Percentiles rank a stretch among this genome's conserved stretches.
These are phyloP conservation scores for Phaeotremella skinneri DNA, from an alignment of 768 basidiomycete genomes.

Conservation along the genomic window DNA sequence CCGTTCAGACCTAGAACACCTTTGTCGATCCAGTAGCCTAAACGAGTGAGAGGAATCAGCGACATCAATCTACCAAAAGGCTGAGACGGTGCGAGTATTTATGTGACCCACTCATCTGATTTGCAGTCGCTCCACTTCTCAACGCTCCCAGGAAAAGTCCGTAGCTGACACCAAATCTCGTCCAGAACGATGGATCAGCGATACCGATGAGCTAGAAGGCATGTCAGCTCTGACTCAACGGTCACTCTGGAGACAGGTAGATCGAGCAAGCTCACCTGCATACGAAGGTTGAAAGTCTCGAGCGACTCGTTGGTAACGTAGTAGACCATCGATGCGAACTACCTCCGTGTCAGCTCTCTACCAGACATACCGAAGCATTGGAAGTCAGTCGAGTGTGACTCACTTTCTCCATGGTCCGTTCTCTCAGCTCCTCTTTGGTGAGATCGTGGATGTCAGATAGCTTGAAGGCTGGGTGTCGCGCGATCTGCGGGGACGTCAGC, in stretches of 20 bases:
- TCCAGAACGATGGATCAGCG: conserved; percentile 55
- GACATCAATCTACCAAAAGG: background rate
- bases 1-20: conserved; percentile 55
- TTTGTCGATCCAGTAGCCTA: conserved; percentile 54
- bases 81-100: background rate
- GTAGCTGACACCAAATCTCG: conserved; percentile 52
- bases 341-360: conserved; percentile 1
- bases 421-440: conserved; percentile 49
- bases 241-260: background rate
- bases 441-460: conserved; percentile 54
- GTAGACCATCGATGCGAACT: conserved; percentile 53
- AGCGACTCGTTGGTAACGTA: conserved; percentile 54
- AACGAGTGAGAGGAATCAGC: background rate
- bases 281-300: conserved; percentile 52
- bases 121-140: conserved; percentile 52
- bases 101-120: conserved; percentile 50
- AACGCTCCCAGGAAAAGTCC: conserved; percentile 53
- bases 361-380: background rate
- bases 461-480: conserved; percentile 53
- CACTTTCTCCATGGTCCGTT: conserved; percentile 54
- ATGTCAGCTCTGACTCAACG: background rate
- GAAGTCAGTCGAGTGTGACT: background rate
- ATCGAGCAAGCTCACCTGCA: conserved; percentile 48
- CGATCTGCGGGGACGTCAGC: conserved; percentile 33
- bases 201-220: conserved; percentile 42